Percentiles rank a stretch among this genome's conserved stretches.
Evolutionary conservation across 1,284 basidiomycete species (phyloP).

Genomic region (Vanrija pseudolonga): DNA sequence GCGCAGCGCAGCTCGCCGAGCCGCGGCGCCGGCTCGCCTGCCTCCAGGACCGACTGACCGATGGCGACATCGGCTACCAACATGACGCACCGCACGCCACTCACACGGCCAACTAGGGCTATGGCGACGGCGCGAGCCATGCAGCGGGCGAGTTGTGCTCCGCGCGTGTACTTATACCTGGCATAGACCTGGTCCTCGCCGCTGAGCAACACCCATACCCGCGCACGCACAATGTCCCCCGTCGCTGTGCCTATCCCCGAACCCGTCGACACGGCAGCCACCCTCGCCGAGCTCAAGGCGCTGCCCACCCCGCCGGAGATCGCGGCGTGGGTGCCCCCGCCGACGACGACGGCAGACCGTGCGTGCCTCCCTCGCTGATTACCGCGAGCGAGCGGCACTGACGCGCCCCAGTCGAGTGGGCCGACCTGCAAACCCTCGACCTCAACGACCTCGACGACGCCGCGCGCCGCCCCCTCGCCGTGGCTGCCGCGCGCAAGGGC

Average conservation of each 20-base stretch:
- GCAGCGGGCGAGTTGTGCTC: no score
- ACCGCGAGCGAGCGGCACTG: no score
- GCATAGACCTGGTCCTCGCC: no score
- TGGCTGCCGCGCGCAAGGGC: slow-evolving; percentile 11
- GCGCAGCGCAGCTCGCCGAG: background rate
- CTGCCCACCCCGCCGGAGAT: background rate
- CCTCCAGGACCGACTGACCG: background rate
- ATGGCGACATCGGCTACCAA: background rate
- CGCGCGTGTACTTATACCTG: no score
- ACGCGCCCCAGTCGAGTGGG: slow-evolving; percentile 10
- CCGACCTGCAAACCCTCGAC: slow-evolving; percentile 20
- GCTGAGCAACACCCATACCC: no score
- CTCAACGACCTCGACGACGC: slow-evolving; percentile 15
- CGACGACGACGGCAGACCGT: slow-evolving; percentile 14
- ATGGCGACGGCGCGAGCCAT: background rate
- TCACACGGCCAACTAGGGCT: background rate
- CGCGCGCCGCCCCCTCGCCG: slow-evolving; percentile 1
- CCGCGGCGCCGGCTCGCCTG: background rate
- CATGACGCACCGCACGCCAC: background rate
- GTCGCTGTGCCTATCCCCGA: no score
- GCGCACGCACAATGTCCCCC: no score
- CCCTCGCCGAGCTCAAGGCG: background rate
- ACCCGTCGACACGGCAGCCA: background rate
- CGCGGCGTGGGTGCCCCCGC: slow-evolving; percentile 10
- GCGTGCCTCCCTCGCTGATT: slow-evolving; percentile 11